Evolutionary conservation across 805 yeast species (phyloP).

Genomic region (Metschnikowia shivogae): DNA sequence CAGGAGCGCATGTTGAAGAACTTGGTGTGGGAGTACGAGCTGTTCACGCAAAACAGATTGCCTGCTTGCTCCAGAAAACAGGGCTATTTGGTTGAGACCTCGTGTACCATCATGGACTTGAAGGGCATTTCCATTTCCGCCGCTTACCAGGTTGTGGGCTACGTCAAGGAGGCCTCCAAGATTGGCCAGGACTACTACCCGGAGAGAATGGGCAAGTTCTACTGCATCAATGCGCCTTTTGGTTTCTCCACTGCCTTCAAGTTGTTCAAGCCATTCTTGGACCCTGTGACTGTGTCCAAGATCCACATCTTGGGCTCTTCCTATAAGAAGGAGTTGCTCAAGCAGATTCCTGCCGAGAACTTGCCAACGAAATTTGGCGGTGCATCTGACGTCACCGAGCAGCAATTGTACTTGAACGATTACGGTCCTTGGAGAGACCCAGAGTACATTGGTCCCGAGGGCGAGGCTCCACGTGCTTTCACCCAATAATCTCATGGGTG

Average conservation of each 20-base stretch:
- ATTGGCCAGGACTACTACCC: conserved; percentile 98
- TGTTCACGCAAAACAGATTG: conserved; percentile 75
- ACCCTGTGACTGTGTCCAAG: conserved; percentile 95
- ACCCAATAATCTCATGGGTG: not conserved
- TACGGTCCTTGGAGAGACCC: conserved; percentile 97
- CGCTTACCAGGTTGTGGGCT: conserved; percentile 79
- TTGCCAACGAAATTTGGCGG: conserved; percentile 93
- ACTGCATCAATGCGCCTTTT: conserved; percentile 93
- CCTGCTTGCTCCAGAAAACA: conserved; percentile 91
- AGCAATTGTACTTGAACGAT: conserved; percentile 84
- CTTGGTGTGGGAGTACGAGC: conserved; percentile 96
- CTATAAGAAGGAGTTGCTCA: conserved; percentile 76
- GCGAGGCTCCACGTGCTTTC: conserved; percentile 68
- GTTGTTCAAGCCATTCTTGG: conserved; percentile 88
- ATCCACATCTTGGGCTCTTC: conserved; percentile 80
- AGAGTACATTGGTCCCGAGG: conserved; percentile 88
- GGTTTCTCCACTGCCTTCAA: conserved; percentile 94
- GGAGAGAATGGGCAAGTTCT: conserved; percentile 98
- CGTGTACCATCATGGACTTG: conserved; percentile 92
- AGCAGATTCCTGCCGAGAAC: conserved; percentile 91
- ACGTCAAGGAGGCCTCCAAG: conserved; percentile 87
- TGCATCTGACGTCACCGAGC: conserved; percentile 58
- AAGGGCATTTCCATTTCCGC: conserved; percentile 87
- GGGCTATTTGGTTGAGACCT: conserved; percentile 82
- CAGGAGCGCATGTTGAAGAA: conserved; percentile 95